phyloP scores from a whole-genome alignment of 495 filamentous ascomycete species.

The Penicillium roqueforti region DNA sequence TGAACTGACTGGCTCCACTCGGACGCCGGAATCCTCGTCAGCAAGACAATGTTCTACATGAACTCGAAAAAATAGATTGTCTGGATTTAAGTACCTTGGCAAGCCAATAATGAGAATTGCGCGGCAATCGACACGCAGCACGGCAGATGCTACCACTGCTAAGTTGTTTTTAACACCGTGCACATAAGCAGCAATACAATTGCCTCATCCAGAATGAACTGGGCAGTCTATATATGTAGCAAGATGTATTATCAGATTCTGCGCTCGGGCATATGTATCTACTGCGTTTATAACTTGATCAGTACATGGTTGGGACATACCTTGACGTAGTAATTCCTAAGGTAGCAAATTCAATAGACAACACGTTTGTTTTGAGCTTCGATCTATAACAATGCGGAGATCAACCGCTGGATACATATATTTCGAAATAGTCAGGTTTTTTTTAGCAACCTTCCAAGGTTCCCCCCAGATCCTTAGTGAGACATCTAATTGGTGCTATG shows the following conservation, averaged over 20 bases:
- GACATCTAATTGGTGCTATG: background rate
- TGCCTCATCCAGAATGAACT: background rate
- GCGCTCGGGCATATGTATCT: conserved; percentile 3
- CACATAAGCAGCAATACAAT: background rate
- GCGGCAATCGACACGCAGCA: conserved; percentile 5
- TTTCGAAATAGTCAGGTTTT: background rate
- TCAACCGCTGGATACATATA: background rate
- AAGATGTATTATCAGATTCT: background rate
- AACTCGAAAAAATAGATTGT: background rate
- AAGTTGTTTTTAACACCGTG: background rate
- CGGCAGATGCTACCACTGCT: conserved; percentile 1
- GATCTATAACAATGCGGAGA: background rate
- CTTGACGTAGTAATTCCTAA: background rate
- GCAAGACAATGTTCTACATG: conserved; percentile 14
- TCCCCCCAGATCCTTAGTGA: too few species aligned
- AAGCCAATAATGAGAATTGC: background rate
- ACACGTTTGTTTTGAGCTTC: background rate
- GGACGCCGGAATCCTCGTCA: conserved; percentile 1
- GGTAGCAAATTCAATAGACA: background rate
- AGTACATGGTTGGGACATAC: conserved; percentile 4
- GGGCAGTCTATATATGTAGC: background rate
- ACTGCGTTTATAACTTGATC: conserved; percentile 1
- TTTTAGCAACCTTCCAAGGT: background rate
- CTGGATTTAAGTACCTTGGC: background rate
- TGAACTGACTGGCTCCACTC: conserved; percentile 4